A percentile compares a stretch with the other conserved stretches of the same genome.
phyloP scores from a whole-genome alignment of 352 stramenopile genomes.

The Globisporangium megalacanthum region DNA sequence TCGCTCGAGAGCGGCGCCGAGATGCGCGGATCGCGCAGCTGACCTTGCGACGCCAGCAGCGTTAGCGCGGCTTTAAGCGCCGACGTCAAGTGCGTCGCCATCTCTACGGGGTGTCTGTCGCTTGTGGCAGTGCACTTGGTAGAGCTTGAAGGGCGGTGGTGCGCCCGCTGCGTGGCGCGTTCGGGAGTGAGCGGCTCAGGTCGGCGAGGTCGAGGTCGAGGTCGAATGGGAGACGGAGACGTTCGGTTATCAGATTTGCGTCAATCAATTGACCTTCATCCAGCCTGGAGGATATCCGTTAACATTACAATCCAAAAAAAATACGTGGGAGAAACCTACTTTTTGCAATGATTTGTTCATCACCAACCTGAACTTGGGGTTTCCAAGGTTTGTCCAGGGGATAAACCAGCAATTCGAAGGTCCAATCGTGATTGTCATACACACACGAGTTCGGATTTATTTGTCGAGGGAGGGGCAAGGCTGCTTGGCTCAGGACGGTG shows the following conservation, averaged over 20 bases:
- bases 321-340: too few species aligned
- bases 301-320: too few species aligned
- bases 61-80: constrained; percentile 23
- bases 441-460: constrained; percentile 3
- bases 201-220: too few species aligned
- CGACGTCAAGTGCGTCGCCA: constrained; percentile 9
- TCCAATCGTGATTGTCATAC: not conserved
- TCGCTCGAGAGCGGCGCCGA: constrained; percentile 8
- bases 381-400: too few species aligned
- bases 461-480: not conserved
- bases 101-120: not conserved
- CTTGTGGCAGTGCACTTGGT: not conserved
- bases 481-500: not conserved
- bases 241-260: too few species aligned
- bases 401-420: not conserved
- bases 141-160: not conserved
- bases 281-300: too few species aligned
- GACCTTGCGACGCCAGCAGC: constrained; percentile 25
- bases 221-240: too few species aligned
- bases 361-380: too few species aligned
- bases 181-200: too few species aligned
- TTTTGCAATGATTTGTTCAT: too few species aligned
- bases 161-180: not conserved
- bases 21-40: constrained; percentile 17
- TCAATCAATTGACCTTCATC: too few species aligned